A percentile compares a stretch with the other conserved stretches of the same genome.
Evolutionary conservation across 2,329 filamentous ascomycete genomes (phyloP).

Genomic region (Diplodia sapinea): DNA sequence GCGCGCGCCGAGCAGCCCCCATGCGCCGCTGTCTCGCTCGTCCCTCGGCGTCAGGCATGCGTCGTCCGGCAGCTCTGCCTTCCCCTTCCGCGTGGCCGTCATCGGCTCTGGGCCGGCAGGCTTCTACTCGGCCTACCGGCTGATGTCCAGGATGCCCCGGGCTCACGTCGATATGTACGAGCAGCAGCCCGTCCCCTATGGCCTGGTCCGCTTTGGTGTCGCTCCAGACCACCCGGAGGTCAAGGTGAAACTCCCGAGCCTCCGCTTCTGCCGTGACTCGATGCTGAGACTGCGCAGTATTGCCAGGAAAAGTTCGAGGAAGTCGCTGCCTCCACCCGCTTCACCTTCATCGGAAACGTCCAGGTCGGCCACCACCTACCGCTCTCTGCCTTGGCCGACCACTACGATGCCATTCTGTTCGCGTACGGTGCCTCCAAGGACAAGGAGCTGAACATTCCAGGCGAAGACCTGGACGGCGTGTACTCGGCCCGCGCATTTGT

Average conservation of each 20-base stretch:
- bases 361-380: conserved; percentile 74
- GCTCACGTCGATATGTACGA: conserved; percentile 88
- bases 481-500: conserved; percentile 93
- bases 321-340: conserved; percentile 79
- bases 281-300: conserved; percentile 63
- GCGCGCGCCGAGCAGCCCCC: conserved; percentile 8
- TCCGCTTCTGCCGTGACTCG: neutral
- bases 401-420: conserved; percentile 93
- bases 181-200: conserved; percentile 87
- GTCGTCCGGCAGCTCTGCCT: no score
- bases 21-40: conserved; percentile 20
- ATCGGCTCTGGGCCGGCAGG: conserved; percentile 94
- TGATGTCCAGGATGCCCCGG: conserved; percentile 72
- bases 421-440: conserved; percentile 91
- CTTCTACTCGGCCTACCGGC: conserved; percentile 89
- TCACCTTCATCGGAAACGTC: conserved; percentile 91
- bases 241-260: conserved; percentile 67
- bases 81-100: conserved; percentile 78
- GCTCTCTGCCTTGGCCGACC: conserved; percentile 70
- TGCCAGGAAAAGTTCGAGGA: conserved; percentile 93
- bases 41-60: neutral
- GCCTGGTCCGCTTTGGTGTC: conserved; percentile 89
- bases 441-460: conserved; percentile 75
- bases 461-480: conserved; percentile 78
- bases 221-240: conserved; percentile 99